phyloP scores from a whole-genome alignment of 768 basidiomycete species.

The Saitozyma podzolica region DNA sequence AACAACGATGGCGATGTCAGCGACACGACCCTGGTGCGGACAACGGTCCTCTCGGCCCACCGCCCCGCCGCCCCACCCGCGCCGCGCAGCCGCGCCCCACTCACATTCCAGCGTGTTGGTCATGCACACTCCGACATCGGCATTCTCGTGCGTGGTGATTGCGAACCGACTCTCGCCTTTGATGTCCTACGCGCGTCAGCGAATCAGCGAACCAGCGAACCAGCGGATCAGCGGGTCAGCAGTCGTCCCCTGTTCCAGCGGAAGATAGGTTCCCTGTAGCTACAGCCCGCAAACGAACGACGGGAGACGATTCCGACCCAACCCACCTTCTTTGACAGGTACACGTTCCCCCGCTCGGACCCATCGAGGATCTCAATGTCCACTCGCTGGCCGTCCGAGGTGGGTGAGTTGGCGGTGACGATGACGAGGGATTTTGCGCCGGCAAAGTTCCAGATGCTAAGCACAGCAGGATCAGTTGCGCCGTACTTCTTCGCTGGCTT shows the following conservation, averaged over 20 bases:
- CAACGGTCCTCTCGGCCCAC: too few species aligned
- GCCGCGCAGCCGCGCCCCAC: slow-evolving; percentile 52
- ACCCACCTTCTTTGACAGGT: slow-evolving; percentile 71
- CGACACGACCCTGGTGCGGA: background rate
- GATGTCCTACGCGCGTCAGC: slow-evolving; percentile 58
- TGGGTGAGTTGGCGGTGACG: slow-evolving; percentile 88
- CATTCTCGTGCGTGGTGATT: slow-evolving; percentile 87
- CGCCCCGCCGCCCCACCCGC: too few species aligned
- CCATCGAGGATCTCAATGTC: slow-evolving; percentile 96
- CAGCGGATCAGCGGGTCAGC: too few species aligned
- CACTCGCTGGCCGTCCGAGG: slow-evolving; percentile 67
- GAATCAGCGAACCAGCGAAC: too few species aligned
- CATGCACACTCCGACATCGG: slow-evolving; percentile 94
- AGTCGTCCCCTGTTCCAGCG: background rate
- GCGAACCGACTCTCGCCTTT: slow-evolving; percentile 89
- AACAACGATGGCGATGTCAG: background rate
- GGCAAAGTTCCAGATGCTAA: slow-evolving; percentile 94
- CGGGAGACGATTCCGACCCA: background rate
- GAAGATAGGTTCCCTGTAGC: background rate
- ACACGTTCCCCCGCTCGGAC: slow-evolving; percentile 77
- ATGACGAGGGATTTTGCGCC: slow-evolving; percentile 85
- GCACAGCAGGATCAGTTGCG: background rate
- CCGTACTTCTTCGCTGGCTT: background rate
- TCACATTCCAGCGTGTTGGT: slow-evolving; percentile 76
- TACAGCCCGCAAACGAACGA: background rate